Conservation (phyloP, 2,329 filamentous ascomycete genomes). For the Colletotrichum ledebouriae region DNA sequence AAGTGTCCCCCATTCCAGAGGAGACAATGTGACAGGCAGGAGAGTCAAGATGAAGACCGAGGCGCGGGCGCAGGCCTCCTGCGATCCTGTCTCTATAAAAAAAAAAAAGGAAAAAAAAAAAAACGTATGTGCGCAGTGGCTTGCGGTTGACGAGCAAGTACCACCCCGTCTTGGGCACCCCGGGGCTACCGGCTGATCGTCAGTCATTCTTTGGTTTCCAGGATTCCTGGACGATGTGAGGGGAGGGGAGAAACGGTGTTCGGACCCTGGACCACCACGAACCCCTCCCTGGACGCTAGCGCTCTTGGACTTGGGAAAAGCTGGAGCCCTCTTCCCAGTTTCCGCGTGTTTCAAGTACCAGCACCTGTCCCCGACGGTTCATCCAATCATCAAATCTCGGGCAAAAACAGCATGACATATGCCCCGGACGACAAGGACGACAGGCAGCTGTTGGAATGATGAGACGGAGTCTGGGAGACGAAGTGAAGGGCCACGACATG, state of each 20-base stretch:
- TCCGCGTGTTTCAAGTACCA: slow-evolving; percentile 39
- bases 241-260: slow-evolving; percentile 30
- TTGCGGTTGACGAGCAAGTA: slow-evolving; percentile 19
- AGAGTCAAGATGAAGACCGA: slow-evolving; percentile 4
- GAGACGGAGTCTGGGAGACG: slow-evolving; percentile 26
- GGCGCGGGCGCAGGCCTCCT: slow-evolving; percentile 27
- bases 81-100: slow-evolving; percentile 1
- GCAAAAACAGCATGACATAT: slow-evolving; percentile 25
- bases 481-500: slow-evolving; percentile 18
- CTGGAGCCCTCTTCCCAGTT: slow-evolving; percentile 35
- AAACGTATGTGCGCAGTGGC: slow-evolving; percentile 3
- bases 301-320: background rate
- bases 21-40: background rate
- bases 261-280: slow-evolving; percentile 23
- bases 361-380: slow-evolving; percentile 14
- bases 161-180: slow-evolving; percentile 10
- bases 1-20: slow-evolving; percentile 16
- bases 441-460: slow-evolving; percentile 10
- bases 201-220: slow-evolving; percentile 33
- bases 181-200: slow-evolving; percentile 35
- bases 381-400: slow-evolving; percentile 19
- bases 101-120: background rate
- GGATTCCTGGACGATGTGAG: slow-evolving; percentile 28
- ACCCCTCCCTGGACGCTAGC: background rate
- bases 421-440: slow-evolving; percentile 15